Evolutionary conservation across 352 stramenopile genomes (phyloP).

Genomic region (Phytopythium oedochilum): DNA sequence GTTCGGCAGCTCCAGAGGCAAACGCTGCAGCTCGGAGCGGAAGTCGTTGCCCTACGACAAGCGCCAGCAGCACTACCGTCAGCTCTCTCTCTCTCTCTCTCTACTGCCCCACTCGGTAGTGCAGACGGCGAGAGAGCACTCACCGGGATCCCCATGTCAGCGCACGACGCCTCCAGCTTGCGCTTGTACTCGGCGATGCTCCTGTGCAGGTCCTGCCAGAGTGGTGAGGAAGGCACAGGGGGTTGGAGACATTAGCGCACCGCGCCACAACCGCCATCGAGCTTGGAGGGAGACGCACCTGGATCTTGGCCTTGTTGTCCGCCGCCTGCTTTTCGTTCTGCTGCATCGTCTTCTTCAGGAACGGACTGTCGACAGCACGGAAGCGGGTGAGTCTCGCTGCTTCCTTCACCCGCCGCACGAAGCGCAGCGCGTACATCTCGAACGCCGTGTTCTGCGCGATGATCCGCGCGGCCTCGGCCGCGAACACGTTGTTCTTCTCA

Average conservation of each 20-base stretch:
- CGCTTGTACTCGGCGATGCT: slow-evolving; percentile 73
- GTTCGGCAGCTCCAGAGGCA: slow-evolving; percentile 49
- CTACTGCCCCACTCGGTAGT: too few species aligned
- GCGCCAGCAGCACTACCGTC: not conserved
- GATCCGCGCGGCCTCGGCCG: slow-evolving; percentile 62
- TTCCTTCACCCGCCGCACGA: not conserved
- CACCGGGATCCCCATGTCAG: slow-evolving; percentile 57
- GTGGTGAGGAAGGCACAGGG: too few species aligned
- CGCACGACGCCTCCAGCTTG: slow-evolving; percentile 52
- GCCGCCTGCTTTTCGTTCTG: slow-evolving; percentile 79
- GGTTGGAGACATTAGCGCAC: not conserved
- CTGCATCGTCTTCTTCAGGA: slow-evolving; percentile 70
- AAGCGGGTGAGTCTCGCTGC: not conserved
- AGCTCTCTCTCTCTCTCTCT: not conserved
- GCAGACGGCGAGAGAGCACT: not conserved
- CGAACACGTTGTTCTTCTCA: slow-evolving; percentile 79
- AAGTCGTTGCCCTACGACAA: slow-evolving; percentile 42
- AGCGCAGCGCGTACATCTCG: slow-evolving; percentile 45
- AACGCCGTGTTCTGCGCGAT: slow-evolving; percentile 72
- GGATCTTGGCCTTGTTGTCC: slow-evolving; percentile 77
- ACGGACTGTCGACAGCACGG: slow-evolving; percentile 34
- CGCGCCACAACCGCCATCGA: not conserved
- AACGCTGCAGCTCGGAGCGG: slow-evolving; percentile 51
- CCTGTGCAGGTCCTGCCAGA: slow-evolving; percentile 49
- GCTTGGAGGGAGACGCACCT: slow-evolving; percentile 26